Evolutionary conservation across 441 rosid species (phyloP).

Genomic region (Pelargonium fulgidum): DNA sequence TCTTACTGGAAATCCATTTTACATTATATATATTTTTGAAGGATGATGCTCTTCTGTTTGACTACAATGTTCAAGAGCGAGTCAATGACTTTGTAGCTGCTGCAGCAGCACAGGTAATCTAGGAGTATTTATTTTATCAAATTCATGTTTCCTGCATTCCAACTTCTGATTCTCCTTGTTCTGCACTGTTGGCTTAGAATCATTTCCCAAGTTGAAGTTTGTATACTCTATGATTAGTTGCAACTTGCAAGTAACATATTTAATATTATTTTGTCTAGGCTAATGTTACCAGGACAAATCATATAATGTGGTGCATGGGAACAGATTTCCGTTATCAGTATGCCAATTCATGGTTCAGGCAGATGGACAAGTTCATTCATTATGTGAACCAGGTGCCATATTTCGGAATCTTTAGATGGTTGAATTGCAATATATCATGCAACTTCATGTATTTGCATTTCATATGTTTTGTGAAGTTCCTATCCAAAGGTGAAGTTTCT

Average conservation of each 20-base stretch:
- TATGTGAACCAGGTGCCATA: constrained; percentile 56
- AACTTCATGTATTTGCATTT: constrained; percentile 6
- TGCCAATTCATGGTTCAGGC: constrained; percentile 70
- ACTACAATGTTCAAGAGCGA: constrained; percentile 64
- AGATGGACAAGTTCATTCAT: constrained; percentile 73
- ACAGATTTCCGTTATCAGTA: constrained; percentile 73
- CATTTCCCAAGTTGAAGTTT: neutral
- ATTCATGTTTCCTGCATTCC: neutral
- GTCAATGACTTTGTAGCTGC: constrained; percentile 67
- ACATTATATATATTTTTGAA: constrained; percentile 25
- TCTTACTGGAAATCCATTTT: constrained; percentile 19
- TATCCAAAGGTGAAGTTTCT: constrained; percentile 17
- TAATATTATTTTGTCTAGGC: constrained; percentile 31
- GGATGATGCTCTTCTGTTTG: constrained; percentile 61
- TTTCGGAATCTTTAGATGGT: constrained; percentile 1
- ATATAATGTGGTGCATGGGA: constrained; percentile 73
- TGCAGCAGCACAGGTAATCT: constrained; percentile 52
- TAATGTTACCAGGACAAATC: constrained; percentile 67
- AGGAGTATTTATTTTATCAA: constrained; percentile 9
- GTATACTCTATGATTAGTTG: neutral
- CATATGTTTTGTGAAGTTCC: constrained; percentile 12
- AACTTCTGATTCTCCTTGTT: neutral
- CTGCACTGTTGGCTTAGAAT: neutral
- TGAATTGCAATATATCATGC: constrained; percentile 7
- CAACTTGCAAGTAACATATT: too few species aligned